A percentile compares a stretch with the other conserved stretches of the same genome.
These are phyloP conservation scores for Cyclaneusma minus DNA, from an alignment of 2,329 filamentous ascomycete genomes.

Conservation along the genomic window DNA sequence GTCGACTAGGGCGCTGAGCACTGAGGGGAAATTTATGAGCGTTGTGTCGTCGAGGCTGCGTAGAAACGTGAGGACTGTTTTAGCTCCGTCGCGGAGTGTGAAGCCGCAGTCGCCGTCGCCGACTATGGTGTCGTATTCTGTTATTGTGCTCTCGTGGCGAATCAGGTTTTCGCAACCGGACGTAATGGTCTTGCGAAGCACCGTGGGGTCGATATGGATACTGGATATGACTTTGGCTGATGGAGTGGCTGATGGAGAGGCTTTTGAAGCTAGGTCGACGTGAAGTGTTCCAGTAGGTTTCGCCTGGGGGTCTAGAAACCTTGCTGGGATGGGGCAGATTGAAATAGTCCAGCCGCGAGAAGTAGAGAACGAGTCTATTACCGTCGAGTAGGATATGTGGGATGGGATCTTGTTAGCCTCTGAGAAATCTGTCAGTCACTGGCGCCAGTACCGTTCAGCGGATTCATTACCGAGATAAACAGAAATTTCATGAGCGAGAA, in stretches of 20 bases:
- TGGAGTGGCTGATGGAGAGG: constrained; percentile 1
- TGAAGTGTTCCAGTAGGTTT: constrained; percentile 4
- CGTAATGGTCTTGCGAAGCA: constrained; percentile 7
- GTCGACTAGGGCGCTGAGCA: constrained; percentile 12
- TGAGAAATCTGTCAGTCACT: constrained; percentile 2
- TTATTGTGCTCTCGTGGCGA: constrained; percentile 33
- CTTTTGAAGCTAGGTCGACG: constrained; percentile 1
- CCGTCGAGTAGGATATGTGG: constrained; percentile 11
- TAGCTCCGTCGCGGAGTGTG: constrained; percentile 14
- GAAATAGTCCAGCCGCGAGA: constrained; percentile 13
- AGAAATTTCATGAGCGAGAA: constrained; percentile 13
- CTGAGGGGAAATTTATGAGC: constrained; percentile 7
- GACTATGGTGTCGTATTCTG: constrained; percentile 28
- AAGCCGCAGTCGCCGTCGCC: constrained; percentile 19
- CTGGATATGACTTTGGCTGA: constrained; percentile 7
- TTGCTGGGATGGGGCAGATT: constrained; percentile 8
- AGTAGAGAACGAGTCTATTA: constrained; percentile 7
- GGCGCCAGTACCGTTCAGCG: no score
- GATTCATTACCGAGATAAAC: constrained; percentile 8
- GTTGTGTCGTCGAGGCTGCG: constrained; percentile 8
- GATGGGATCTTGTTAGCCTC: constrained; percentile 8
- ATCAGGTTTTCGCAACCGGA: constrained; percentile 23
- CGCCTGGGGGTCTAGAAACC: constrained; percentile 5
- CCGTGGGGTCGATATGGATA: constrained; percentile 3
- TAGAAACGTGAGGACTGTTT: constrained; percentile 16